Base-by-base conservation (phyloP, 768 basidiomycete species). In the Melanogaster broomeanus region DNA sequence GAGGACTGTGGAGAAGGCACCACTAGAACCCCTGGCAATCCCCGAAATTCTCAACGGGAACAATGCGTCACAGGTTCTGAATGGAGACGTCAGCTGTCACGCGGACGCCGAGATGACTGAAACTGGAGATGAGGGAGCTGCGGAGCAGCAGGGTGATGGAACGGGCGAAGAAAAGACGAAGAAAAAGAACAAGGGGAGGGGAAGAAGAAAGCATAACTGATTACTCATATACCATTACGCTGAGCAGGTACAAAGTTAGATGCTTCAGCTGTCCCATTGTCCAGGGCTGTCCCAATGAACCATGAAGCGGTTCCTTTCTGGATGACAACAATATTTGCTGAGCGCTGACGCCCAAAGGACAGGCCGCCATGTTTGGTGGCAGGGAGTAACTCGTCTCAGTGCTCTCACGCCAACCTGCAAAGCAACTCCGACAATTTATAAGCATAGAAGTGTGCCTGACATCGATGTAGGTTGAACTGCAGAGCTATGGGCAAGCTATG, bases 131-230 rank as follows among this genome's bases (percentile, higher is more conserved):
- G 65, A 44, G 10, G 62, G 60, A 42, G 48, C 42, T 18, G 35
- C n/a, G 21, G 52, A 28, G 39, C 40, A 48, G 53, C 38, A 28
- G 25, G 45, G n/a, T 18, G 49, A 55, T 1, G 33, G 16, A 7
- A 11, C 6, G 18, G 59, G 55, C 4, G 53, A 42, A 13, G 39
- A 21, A 21, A 49, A 41, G 43, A 22, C 39, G n/a, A 66, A 31
- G 31, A 12, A 44, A 48, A 65, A 54, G 49, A 61, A 55, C 44
- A 66, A 55, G 56, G 49, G 21, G 16, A 58, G 42, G 21, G 63
- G 28, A 57, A 33, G 49, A 66, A 54, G 45, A 58, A 52, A 46
- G 51, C n/a, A 11, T 56, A 37, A 54, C 13, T 16, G 25, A 28
- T 40, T 13, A 31, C 9, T 16, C 9, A 42, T 16, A n/a, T n/a